Percentiles rank a stretch among this genome's conserved stretches.
phyloP scores from a whole-genome alignment of 768 basidiomycete species.

The Mycena crocata region DNA sequence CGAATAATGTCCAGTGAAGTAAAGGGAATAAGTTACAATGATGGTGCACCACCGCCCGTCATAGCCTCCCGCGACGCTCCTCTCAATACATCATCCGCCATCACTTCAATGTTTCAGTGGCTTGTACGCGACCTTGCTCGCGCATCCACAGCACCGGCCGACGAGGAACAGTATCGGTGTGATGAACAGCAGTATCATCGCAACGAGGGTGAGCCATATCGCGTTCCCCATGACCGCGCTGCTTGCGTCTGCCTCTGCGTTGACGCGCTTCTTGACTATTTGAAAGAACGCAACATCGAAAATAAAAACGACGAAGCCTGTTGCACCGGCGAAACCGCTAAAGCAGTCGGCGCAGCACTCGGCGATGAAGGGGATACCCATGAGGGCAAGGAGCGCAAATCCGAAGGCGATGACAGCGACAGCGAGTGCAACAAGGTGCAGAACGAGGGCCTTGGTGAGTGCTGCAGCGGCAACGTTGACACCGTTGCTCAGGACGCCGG shows the following conservation, averaged over 20 bases:
- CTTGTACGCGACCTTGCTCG: conserved; percentile 24
- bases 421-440: conserved; percentile 75
- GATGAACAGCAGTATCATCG: conserved; percentile 73
- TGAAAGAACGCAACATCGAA: conserved; percentile 82
- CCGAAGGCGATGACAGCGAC: conserved; percentile 48
- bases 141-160: conserved; percentile 29
- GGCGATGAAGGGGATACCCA: conserved; percentile 62
- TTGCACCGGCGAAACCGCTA: conserved; percentile 68
- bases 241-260: conserved; percentile 54
- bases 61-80: not conserved
- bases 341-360: conserved; percentile 72
- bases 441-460: conserved; percentile 80
- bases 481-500: conserved; percentile 19
- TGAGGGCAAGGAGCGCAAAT: conserved; percentile 27
- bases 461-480: conserved; percentile 65
- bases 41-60: not conserved
- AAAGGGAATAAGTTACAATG: conserved; percentile 3
- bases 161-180: conserved; percentile 38
- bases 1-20: not conserved
- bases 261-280: conserved; percentile 73
- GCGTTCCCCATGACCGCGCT: conserved; percentile 73
- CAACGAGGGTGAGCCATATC: conserved; percentile 77
- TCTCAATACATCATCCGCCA: too few species aligned
- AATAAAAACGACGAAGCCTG: conserved; percentile 74
- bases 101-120: conserved; percentile 9